Base-by-base conservation (phyloP, 129 eudicot species). In the Dittrichia graveolens region DNA sequence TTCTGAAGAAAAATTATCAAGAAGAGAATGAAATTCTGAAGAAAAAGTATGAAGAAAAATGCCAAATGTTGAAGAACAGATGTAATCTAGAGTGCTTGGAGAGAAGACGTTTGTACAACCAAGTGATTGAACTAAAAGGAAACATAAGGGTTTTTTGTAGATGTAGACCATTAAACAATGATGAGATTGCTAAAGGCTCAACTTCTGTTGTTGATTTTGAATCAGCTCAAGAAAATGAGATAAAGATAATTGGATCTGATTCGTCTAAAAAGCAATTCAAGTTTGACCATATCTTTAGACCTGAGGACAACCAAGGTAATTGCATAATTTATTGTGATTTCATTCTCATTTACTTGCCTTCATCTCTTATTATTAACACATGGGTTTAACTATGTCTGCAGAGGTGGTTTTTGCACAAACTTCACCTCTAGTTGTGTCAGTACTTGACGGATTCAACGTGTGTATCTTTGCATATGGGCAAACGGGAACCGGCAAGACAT, bases 391-490 rank as follows among this genome's bases (percentile, higher is more conserved):
- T 74, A 12, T 72, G 60, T 37, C 16, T 84, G 80, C 93, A 94
- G 99, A 86, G 74, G 87, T 84, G 44, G 96, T 94, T 60, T 94
- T 90, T 69, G 74, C 52, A 35, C 93, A 90, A 73, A 90, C 97
- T 47, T 78, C 81, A 59, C 97, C 99, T 15, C 65, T 90, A 55
- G 91, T 90, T 34, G 86, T 91, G 52, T 94, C 99, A 3, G 97
- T 91, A 14, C 78, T 92, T 71, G 95, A 91, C 78, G 95, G 97
- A 38, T 91, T 85, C 87, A 94, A 94, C 63, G 99, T 90, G 5
- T 94, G 99, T 77, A 90, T 94, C 71, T 94, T 94, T 78, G 99
- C 99, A 8, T 94, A 94, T 67, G 99, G 99, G 24, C 99, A 94
- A 83, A 94, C 99, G 12, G 99, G 99, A 45, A 90, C 97, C 0